Base-by-base conservation (phyloP, 192 early-diverging fungal species). In the Obelidium mucronatum region DNA sequence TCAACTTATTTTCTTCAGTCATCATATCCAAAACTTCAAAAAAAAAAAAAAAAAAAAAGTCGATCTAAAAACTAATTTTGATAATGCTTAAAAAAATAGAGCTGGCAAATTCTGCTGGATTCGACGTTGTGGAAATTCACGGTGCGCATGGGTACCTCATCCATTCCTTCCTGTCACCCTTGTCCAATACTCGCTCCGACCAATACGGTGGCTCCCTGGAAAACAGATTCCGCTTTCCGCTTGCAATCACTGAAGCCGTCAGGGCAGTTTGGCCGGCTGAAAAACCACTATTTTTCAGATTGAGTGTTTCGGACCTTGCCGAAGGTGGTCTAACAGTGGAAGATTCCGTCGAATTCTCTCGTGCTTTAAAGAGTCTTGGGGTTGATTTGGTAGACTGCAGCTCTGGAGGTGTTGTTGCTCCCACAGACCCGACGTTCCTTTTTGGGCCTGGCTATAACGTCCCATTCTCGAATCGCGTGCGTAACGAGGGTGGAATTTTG, bases 91-190 rank as follows among this genome's bases (percentile, higher is more conserved):
- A 85, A 24, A 90, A 92, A 35, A 89, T 94, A 1, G 77, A 70
- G 40, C 91, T 91, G 35, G 93, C 96, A 0, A 78, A 86, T 37
- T 82, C 88, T 65, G 96, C 95, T 2, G 94, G 94, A 2, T 94
- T 95, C 80, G 93, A 95, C 60, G 89, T 91, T 37, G 78, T 96
- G 28, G 96, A 98, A 81, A 39, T 85, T 36, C 81, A 83, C 52
- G 84, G 76, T 26, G 95, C 96, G 1, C 96, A 97, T 79, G 96
- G 97, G 2, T 98, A 97, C 78, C 80, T 98, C n/a, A 74, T 94
- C 56, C 87, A 92, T 80, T 84, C 91, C 78, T 97, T 98, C 75
- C 78, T 97, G 17, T 94, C 93, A 15, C 90, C 93, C 2, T 72
- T 93, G 24, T 84, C 90, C 68, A 98, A 98, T 84, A 71, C 86